These are phyloP conservation scores for Candida ficus DNA, from an alignment of 805 yeast species.

Conservation along the genomic window DNA sequence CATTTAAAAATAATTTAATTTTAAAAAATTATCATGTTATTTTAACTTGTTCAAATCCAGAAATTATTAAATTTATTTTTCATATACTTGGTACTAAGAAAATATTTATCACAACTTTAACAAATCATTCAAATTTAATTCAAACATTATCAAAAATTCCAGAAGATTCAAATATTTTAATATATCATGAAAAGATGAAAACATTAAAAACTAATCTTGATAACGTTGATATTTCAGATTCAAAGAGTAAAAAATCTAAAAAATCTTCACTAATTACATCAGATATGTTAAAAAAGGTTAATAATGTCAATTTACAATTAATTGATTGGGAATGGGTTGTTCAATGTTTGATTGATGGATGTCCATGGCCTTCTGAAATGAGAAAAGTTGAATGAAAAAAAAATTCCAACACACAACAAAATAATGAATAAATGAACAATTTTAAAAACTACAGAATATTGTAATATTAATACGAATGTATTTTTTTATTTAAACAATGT, in stretches of 20 bases:
- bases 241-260: slow-evolving; percentile 1
- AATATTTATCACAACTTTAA: neutral
- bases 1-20: slow-evolving; percentile 31
- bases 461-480: too few relatives aligned
- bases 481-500: too few relatives aligned
- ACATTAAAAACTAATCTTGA: neutral
- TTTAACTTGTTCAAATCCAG: slow-evolving; percentile 20
- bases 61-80: slow-evolving; percentile 37
- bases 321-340: slow-evolving; percentile 66
- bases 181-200: slow-evolving; percentile 5
- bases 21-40: slow-evolving; percentile 18
- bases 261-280: slow-evolving; percentile 1
- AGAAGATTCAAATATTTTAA: slow-evolving; percentile 16
- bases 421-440: neutral
- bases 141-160: neutral
- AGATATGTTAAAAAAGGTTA: neutral
- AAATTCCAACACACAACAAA: neutral
- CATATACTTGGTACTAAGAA: slow-evolving; percentile 39
- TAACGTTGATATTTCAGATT: neutral
- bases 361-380: slow-evolving; percentile 20
- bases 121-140: slow-evolving; percentile 7
- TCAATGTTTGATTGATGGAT: slow-evolving; percentile 45
- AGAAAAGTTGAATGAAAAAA: neutral
- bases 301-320: slow-evolving; percentile 21
- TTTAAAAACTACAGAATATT: neutral